Base-by-base conservation (phyloP, 1,284 basidiomycete species). In the Melampsora occidentalis region DNA sequence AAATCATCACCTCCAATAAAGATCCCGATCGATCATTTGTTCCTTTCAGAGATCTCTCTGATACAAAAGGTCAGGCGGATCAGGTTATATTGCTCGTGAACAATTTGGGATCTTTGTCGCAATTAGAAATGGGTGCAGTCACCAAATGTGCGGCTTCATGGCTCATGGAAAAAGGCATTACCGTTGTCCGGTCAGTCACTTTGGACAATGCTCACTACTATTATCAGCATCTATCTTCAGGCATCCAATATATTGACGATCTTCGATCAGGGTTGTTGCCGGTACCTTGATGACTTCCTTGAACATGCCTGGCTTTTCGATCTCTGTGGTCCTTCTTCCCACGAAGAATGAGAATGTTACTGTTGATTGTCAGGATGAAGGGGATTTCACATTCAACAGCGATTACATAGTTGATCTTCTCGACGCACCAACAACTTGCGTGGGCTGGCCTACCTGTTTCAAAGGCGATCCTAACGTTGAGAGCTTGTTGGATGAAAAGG, bases 281-380 rank as follows among this genome's bases (percentile, higher is more conserved):
- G 64, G 66, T 68, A 71, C 71, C 22, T 46, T 79, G 10, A 79
- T 92, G 91, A 92, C 93, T 28, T 94, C 92, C 72, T 86, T 97
- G 78, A 93, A 94, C 84, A 94, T 97, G 91, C 92, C 94, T 42
- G 94, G 95, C 2, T 95, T 97, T 84, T 94, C 92, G 5, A 85
- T 97, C 78, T 93, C 94, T 0, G 86, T 94, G 14, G 86, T 97
- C 16, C 88, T 93, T 35, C 88, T 97, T 7, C 92, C 93, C 0
- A 48, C 42, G 1, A 57, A 64, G n/a, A 64, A 69, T 48, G 63
- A 69, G 33, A 82, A 84, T 10, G 79, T 78, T 49, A 67, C 83
- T 10, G 82, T 81, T 49, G 57, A 71, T 0, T 33, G 51, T 18
- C 35, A 9, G 16, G 51, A 69, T 85, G 86, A 62, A 62, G 79